A percentile compares a stretch with the other conserved stretches of the same genome.
Conservation (phyloP, 257 asterid genomes). For the Coffea eugenioides region DNA sequence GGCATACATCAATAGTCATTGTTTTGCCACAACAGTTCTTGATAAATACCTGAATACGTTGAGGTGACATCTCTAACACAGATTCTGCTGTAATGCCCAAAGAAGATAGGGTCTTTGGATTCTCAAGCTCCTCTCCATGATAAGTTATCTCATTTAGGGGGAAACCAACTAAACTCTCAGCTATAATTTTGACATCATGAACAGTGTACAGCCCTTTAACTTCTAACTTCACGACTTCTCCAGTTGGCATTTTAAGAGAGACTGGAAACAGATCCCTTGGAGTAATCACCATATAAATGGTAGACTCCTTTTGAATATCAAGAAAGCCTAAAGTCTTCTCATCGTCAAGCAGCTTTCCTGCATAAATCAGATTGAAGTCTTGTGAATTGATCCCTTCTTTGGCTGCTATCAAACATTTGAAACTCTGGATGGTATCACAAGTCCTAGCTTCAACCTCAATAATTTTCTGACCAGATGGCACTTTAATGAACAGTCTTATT, state of each 20-base stretch:
- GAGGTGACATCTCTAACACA: slow-evolving; percentile 9
- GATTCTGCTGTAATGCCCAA: slow-evolving; percentile 15
- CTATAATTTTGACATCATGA: slow-evolving; percentile 16
- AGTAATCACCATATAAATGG: slow-evolving; percentile 19
- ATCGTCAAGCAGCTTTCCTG: slow-evolving; percentile 26
- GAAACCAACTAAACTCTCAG: slow-evolving; percentile 24
- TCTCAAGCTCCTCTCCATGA: slow-evolving; percentile 12
- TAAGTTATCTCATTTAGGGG: slow-evolving; percentile 11
- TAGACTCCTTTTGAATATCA: slow-evolving; percentile 13
- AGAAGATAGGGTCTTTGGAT: slow-evolving; percentile 8
- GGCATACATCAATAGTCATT: slow-evolving; percentile 7
- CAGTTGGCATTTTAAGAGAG: slow-evolving; percentile 19
- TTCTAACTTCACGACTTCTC: slow-evolving; percentile 15
- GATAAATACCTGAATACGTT: slow-evolving; percentile 20
- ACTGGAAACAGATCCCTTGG: slow-evolving; percentile 14
- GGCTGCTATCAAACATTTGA: slow-evolving; percentile 16
- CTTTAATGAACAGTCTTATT: slow-evolving; percentile 3
- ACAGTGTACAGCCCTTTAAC: slow-evolving; percentile 18
- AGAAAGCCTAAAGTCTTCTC: slow-evolving; percentile 21
- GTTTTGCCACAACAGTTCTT: neutral
- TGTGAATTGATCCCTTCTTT: slow-evolving; percentile 13
- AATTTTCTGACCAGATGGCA: neutral
- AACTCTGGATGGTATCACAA: slow-evolving; percentile 22
- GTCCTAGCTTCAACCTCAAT: slow-evolving; percentile 17
- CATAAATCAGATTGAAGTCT: slow-evolving; percentile 14